Evolutionary conservation across 176 grass and related monocot species (phyloP).

Genomic region (Phragmites australis): DNA sequence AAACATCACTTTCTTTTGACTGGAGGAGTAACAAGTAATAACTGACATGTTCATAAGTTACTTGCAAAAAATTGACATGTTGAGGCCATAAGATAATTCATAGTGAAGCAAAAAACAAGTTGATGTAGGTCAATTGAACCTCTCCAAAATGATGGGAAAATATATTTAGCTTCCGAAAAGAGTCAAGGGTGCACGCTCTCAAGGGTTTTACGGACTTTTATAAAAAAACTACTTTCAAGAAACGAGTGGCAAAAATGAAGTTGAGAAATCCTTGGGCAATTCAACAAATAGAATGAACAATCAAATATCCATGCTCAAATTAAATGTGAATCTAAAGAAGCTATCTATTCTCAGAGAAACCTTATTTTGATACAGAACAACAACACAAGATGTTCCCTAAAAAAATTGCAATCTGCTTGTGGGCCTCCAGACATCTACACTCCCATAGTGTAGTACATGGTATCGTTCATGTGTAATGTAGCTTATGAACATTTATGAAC

Average conservation of each 20-base stretch:
- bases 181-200: too few species aligned
- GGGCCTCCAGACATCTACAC: not conserved
- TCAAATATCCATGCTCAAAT: not conserved
- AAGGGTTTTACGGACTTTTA: too few species aligned
- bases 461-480: too few species aligned
- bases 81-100: not conserved
- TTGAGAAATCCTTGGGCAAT: not conserved
- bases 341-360: not conserved
- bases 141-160: too few species aligned
- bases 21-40: too few species aligned
- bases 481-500: too few species aligned
- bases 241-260: not conserved
- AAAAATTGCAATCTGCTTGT: not conserved
- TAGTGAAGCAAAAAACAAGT: not conserved
- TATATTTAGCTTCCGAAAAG: too few species aligned
- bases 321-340: not conserved
- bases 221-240: too few species aligned
- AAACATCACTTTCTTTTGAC: too few species aligned
- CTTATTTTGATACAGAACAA: not conserved
- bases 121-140: too few species aligned
- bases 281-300: not conserved
- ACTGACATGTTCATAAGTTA: too few species aligned
- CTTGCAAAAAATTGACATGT: not conserved
- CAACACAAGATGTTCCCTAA: slow-evolving; percentile 3
- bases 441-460: too few species aligned